Percentiles rank a stretch among this genome's conserved stretches.
Conservation (phyloP, 2,329 filamentous ascomycete species). For the Hymenoscyphus repandus region DNA sequence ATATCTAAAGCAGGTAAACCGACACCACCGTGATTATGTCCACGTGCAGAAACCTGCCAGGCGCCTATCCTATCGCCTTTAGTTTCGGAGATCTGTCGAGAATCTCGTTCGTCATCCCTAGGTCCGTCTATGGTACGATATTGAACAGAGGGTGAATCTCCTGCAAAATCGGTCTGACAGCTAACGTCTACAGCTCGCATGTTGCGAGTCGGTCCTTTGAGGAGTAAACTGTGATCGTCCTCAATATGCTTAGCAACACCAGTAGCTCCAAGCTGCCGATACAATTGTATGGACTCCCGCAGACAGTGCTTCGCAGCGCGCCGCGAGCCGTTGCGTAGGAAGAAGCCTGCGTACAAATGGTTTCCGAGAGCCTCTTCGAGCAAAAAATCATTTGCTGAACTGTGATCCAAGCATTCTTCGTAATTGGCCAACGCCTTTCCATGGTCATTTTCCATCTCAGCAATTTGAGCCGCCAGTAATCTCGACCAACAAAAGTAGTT, state of each 20-base stretch:
- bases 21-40: slow-evolving; percentile 45
- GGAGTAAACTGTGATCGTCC: slow-evolving; percentile 60
- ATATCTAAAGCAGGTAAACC: slow-evolving; percentile 74
- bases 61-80: slow-evolving; percentile 55
- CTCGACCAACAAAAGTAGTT: slow-evolving; percentile 69
- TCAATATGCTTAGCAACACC: slow-evolving; percentile 66
- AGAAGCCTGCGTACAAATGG: slow-evolving; percentile 68
- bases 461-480: slow-evolving; percentile 62
- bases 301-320: slow-evolving; percentile 66
- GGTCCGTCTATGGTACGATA: slow-evolving; percentile 44
- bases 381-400: slow-evolving; percentile 58
- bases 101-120: slow-evolving; percentile 35
- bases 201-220: slow-evolving; percentile 56
- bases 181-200: slow-evolving; percentile 55
- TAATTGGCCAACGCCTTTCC: slow-evolving; percentile 58
- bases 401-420: slow-evolving; percentile 68
- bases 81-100: slow-evolving; percentile 35
- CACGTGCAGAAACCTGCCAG: slow-evolving; percentile 57
- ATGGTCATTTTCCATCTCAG: slow-evolving; percentile 54
- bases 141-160: slow-evolving; percentile 47
- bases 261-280: slow-evolving; percentile 61
- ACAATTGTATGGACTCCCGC: slow-evolving; percentile 62
- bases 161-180: slow-evolving; percentile 66
- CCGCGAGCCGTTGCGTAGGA: slow-evolving; percentile 59
- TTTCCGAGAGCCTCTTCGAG: slow-evolving; percentile 71